Evolutionary conservation across 2,329 filamentous ascomycete genomes (phyloP), one percentile per base, ranked within the genome.

Genomic region (Aureobasidium sp.): DNA sequence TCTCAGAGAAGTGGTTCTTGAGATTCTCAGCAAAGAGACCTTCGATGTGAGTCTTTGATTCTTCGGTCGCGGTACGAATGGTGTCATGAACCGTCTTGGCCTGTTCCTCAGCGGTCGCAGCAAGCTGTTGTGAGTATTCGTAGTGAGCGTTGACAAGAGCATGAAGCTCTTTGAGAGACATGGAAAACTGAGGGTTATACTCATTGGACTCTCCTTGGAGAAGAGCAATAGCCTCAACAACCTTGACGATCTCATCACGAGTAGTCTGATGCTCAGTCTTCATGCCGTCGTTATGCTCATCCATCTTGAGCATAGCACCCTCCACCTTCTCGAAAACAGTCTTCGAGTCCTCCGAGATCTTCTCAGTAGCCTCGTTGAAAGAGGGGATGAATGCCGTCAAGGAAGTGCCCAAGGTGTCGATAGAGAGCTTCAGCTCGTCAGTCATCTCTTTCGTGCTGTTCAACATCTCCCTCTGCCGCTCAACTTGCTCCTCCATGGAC

Each of bases 111-210:
- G 72, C 70, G 1, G 66, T 65, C 8, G 74, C 70, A 34, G 72
- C 70, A 12, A 76, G 72, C 48, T 83, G 81, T 74, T 92, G 91
- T 15, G 91, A 89, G 71, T 96, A 90, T 68, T 96, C 91, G 69
- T 89, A 96, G 72, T 97, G 92, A 71, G 95, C 85, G 27, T 86
- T 88, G 61, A 96, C 89, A 27, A 95, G 81, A 8, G 85, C 80
- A 42, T 95, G 81, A n/a, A 97, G 86, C 69, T 97, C 90, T 68
- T 91, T 88, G 66, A 99, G 84, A 0, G 89, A 85, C 59, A 93
- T 87, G 62, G 97, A 83, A 67, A 97, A 89, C 76, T 95, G 89
- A 1, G 94, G 94, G 68, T 97, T 88, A 66, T 88, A 88, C 72
- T 97, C 91, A 9, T 83, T 84, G 34, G 96, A 82, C 63, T 94